phyloP scores from a whole-genome alignment of 2,329 filamentous ascomycete genomes.

The Geosmithia flava region DNA sequence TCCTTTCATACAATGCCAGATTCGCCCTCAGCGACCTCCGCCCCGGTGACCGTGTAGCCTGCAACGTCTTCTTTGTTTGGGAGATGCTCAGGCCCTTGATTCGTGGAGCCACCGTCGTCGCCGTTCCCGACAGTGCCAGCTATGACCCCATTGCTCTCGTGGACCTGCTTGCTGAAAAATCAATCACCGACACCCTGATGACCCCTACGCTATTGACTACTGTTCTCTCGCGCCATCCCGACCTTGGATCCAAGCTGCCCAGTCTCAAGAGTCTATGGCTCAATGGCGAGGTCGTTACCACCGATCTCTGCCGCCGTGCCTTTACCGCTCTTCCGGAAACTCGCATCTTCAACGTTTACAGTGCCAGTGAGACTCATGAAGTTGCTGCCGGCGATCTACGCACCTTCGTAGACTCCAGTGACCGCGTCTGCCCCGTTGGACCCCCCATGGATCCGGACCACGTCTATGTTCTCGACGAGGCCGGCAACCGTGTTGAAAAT shows the following conservation, averaged over 20 bases:
- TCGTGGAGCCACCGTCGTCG: slow-evolving; percentile 63
- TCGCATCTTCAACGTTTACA: slow-evolving; percentile 68
- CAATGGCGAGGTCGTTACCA: slow-evolving; percentile 73
- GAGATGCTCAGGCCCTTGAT: slow-evolving; percentile 68
- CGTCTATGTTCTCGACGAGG: slow-evolving; percentile 62
- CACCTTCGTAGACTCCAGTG: slow-evolving; percentile 50
- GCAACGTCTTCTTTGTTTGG: slow-evolving; percentile 83
- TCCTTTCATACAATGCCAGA: slow-evolving; percentile 61
- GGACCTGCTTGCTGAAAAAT: slow-evolving; percentile 51
- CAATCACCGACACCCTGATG: slow-evolving; percentile 72
- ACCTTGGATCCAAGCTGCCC: slow-evolving; percentile 50
- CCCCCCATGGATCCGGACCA: slow-evolving; percentile 54
- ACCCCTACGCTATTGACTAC: slow-evolving; percentile 69
- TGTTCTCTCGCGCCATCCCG: slow-evolving; percentile 56
- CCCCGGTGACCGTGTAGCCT: slow-evolving; percentile 68
- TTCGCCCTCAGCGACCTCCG: slow-evolving; percentile 58
- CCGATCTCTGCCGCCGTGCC: slow-evolving; percentile 59
- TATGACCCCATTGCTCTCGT: slow-evolving; percentile 68
- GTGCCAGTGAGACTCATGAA: slow-evolving; percentile 72
- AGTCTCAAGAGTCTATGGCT: slow-evolving; percentile 62
- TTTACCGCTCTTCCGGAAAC: slow-evolving; percentile 55
- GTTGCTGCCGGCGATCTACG: slow-evolving; percentile 66
- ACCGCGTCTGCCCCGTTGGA: slow-evolving; percentile 62
- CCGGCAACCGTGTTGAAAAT: slow-evolving; percentile 47
- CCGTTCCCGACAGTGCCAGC: slow-evolving; percentile 63